These are phyloP conservation scores for Gracilariopsis chorda DNA, from an alignment of 23 red algal species.

Conservation along the genomic window DNA sequence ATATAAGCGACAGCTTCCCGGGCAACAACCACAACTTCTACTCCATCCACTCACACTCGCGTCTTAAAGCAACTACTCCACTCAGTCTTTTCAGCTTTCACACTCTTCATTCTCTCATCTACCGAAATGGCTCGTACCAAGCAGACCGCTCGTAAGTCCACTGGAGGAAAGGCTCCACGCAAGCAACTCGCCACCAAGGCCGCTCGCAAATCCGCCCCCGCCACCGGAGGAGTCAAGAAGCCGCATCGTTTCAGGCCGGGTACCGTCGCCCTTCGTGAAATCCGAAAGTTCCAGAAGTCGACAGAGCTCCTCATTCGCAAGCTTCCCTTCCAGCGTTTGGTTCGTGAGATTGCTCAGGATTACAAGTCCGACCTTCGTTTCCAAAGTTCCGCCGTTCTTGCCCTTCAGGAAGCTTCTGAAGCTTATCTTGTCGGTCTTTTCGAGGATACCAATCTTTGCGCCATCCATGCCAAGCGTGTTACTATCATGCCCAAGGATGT, in stretches of 20 bases:
- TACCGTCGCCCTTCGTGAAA: slow-evolving; percentile 97
- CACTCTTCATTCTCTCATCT: background rate
- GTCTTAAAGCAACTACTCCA: too few species aligned
- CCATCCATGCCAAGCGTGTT: slow-evolving; percentile 96
- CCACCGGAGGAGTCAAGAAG: slow-evolving; percentile 95
- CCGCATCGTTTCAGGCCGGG: slow-evolving; percentile 97
- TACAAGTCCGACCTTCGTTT: slow-evolving; percentile 98
- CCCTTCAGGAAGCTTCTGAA: slow-evolving; percentile 96
- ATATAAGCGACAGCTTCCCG: background rate
- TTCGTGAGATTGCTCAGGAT: slow-evolving; percentile 96
- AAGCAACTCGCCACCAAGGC: slow-evolving; percentile 98
- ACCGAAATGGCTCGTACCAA: slow-evolving; percentile 91
- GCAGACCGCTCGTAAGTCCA: slow-evolving; percentile 98
- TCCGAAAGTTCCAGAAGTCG: slow-evolving; percentile 93
- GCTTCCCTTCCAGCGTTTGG: slow-evolving; percentile 97
- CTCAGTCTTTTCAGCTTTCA: slow-evolving; percentile 3
- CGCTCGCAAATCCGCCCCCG: slow-evolving; percentile 91
- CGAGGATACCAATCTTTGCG: slow-evolving; percentile 95
- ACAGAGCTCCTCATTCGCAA: slow-evolving; percentile 97
- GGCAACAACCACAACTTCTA: background rate
- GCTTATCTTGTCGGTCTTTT: slow-evolving; percentile 96
- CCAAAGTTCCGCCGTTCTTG: slow-evolving; percentile 92
- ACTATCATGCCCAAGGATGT: slow-evolving; percentile 99
- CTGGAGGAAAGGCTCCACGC: slow-evolving; percentile 94
- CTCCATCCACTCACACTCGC: too few species aligned